Evolutionary conservation across 2,329 filamentous ascomycete species (phyloP).

Genomic region (Colletotrichum abscissum): DNA sequence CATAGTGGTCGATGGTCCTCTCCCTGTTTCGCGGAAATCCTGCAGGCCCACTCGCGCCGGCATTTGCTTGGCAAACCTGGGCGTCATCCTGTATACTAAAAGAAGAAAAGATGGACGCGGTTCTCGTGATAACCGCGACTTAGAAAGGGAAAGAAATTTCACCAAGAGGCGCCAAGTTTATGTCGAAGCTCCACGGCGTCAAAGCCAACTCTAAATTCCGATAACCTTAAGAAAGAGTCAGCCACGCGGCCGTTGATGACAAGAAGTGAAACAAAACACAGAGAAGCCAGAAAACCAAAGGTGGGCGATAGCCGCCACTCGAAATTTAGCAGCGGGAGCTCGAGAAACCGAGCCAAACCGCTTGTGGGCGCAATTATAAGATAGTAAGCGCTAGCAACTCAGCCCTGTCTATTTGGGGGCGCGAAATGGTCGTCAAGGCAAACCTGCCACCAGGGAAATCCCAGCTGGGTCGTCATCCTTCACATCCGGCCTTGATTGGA

Average conservation of each 20-base stretch:
- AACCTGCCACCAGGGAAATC: background rate
- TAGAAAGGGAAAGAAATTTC: background rate
- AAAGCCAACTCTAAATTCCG: background rate
- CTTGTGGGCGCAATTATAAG: constrained; percentile 12
- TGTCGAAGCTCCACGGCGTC: background rate
- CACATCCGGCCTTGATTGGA: background rate
- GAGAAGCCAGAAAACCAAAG: background rate
- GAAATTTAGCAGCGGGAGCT: constrained; percentile 3
- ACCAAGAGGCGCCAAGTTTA: background rate
- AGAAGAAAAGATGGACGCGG: constrained; percentile 7
- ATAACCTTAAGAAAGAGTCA: background rate
- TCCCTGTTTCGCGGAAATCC: constrained; percentile 16
- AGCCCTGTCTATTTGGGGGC: constrained; percentile 28
- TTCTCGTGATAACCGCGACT: background rate
- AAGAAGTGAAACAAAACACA: background rate
- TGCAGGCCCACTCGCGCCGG: constrained; percentile 18
- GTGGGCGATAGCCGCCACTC: background rate
- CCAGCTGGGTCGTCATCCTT: background rate
- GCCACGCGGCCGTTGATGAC: background rate
- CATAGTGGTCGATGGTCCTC: background rate
- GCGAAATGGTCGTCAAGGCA: background rate
- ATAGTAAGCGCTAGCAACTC: constrained; percentile 27
- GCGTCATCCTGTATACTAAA: background rate
- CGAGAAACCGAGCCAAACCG: background rate
- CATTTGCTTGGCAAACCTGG: constrained; percentile 9